These are phyloP conservation scores for Leccinum imitatum DNA, from an alignment of 768 basidiomycete genomes.

Conservation along the genomic window DNA sequence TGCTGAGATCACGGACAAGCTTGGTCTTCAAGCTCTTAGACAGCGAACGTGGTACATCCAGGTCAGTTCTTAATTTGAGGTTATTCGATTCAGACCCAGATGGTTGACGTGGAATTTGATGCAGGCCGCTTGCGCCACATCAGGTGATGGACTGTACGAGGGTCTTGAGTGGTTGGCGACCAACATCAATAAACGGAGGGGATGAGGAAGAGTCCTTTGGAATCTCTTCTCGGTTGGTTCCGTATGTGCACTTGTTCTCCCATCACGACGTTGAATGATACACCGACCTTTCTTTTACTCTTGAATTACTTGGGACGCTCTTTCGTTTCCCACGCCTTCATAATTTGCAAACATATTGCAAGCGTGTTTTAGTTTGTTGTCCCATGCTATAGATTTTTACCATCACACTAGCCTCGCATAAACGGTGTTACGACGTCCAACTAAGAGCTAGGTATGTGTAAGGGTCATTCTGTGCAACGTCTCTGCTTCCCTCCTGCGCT, in stretches of 20 bases:
- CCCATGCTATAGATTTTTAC: constrained; percentile 2
- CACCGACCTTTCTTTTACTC: constrained; percentile 39
- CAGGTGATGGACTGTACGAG: constrained; percentile 98
- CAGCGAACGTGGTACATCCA: constrained; percentile 99
- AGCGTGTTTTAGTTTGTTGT: constrained; percentile 5
- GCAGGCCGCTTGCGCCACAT: constrained; percentile 96
- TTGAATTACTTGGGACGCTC: constrained; percentile 28
- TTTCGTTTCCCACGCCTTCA: constrained; percentile 25
- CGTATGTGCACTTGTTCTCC: constrained; percentile 51
- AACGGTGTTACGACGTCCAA: constrained; percentile 5
- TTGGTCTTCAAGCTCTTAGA: constrained; percentile 95
- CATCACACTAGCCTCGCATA: constrained; percentile 8
- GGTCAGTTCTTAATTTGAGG: constrained; percentile 43
- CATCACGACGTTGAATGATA: constrained; percentile 57
- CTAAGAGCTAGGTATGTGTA: constrained; percentile 15
- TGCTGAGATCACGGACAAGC: constrained; percentile 98
- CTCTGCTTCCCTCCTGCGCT: constrained; percentile 75
- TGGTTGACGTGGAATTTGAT: constrained; percentile 18
- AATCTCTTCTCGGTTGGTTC: constrained; percentile 38
- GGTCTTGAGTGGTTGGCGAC: constrained; percentile 95
- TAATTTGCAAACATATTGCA: constrained; percentile 6
- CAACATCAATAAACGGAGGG: constrained; percentile 80
- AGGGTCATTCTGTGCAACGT: constrained; percentile 59
- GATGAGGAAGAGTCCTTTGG: constrained; percentile 42
- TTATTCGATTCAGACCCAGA: constrained; percentile 1